A percentile compares a stretch with the other conserved stretches of the same genome.
These are phyloP conservation scores for Heteromeles arbutifolia DNA, from an alignment of 306 rosid genomes.

Conservation along the genomic window DNA sequence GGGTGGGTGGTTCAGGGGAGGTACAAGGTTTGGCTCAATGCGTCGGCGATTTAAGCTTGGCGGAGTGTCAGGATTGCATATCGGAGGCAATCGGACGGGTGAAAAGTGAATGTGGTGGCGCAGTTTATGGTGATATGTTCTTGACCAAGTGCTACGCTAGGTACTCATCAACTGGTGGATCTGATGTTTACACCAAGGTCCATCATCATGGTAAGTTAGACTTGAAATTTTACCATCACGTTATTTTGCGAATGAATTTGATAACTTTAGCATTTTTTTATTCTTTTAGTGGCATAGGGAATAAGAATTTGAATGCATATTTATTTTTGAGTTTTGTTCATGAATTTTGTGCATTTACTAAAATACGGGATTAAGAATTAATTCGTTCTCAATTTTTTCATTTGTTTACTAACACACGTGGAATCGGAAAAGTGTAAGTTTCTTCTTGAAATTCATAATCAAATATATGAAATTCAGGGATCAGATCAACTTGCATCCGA, in stretches of 20 bases:
- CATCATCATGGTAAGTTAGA: constrained; percentile 44
- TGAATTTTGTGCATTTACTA: neutral
- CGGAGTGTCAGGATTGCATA: constrained; percentile 66
- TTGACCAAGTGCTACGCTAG: constrained; percentile 69
- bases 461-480: neutral
- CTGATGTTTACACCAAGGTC: constrained; percentile 32
- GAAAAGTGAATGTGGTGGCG: constrained; percentile 55
- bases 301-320: neutral
- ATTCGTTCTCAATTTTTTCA: neutral
- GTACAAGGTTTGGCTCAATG: constrained; percentile 72
- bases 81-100: constrained; percentile 57
- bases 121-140: constrained; percentile 63
- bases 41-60: constrained; percentile 52
- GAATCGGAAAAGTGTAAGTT: neutral
- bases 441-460: neutral
- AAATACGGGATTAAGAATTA: neutral
- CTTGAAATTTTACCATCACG: neutral
- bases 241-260: neutral
- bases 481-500: neutral
- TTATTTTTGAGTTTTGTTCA: neutral
- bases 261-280: neutral
- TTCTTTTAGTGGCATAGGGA: neutral
- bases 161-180: constrained; percentile 49
- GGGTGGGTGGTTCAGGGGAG: constrained; percentile 64
- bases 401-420: neutral